phyloP scores from a whole-genome alignment of 352 stramenopile genomes.

The Blastocystis sp. region DNA sequence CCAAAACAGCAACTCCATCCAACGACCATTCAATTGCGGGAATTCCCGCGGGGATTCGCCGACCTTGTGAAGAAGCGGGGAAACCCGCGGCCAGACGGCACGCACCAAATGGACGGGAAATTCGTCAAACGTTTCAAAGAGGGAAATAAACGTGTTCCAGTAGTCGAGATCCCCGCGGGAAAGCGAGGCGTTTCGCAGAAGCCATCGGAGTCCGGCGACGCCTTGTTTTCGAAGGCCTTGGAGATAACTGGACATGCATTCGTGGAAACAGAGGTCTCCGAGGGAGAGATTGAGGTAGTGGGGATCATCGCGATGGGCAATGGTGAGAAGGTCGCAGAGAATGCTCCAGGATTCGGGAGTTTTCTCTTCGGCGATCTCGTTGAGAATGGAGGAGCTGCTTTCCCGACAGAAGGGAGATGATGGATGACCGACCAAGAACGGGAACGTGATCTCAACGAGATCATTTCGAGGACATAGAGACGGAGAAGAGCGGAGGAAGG shows the following conservation, averaged over 20 bases:
- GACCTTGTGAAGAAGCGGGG: background rate
- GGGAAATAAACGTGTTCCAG: slow-evolving; percentile 42
- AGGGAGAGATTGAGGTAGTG: too few relatives aligned
- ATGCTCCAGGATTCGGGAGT: too few relatives aligned
- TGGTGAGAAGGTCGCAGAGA: too few relatives aligned
- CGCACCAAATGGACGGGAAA: slow-evolving; percentile 22
- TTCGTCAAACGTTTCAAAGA: slow-evolving; percentile 56
- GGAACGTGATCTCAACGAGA: too few relatives aligned
- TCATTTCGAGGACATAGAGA: too few relatives aligned
- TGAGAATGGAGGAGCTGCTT: too few relatives aligned
- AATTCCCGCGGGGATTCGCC: background rate
- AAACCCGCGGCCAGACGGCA: background rate
- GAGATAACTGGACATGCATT: background rate
- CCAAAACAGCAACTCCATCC: slow-evolving; percentile 24
- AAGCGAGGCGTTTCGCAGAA: background rate
- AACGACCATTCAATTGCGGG: background rate
- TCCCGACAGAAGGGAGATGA: too few relatives aligned
- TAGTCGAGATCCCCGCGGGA: background rate
- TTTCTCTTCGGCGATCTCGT: too few relatives aligned
- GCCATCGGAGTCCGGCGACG: background rate
- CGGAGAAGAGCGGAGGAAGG: too few relatives aligned
- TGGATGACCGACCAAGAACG: too few relatives aligned
- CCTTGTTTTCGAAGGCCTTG: background rate
- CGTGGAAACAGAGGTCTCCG: too few relatives aligned
- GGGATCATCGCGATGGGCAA: too few relatives aligned